Base-by-base conservation (phyloP, 2,329 filamentous ascomycete species). In the Aspergillus uvarum region DNA sequence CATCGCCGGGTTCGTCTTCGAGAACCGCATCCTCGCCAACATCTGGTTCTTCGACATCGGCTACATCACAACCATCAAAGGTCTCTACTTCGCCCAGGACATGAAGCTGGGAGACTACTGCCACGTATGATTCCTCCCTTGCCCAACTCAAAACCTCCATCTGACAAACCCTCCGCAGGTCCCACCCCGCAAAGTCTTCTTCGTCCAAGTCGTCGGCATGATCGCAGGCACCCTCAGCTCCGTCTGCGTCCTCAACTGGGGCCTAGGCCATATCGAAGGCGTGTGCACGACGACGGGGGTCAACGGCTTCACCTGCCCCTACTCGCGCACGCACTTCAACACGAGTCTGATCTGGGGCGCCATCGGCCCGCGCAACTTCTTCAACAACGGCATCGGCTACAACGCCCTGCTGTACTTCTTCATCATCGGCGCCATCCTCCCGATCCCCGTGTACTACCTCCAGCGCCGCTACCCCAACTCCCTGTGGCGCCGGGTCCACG, bases 261-360 rank as follows among this genome's bases (percentile, higher is more conserved):
- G 77, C 1, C 67, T 82, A 4, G 72, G 70, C 8, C 72, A 78
- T 56, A 81, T 82, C 59, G 67, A 72, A 2, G 68, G 72, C 19
- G 70, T 80, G 35, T 82, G 80, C 63, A 82, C 84, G 2, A 80
- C 81, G 4, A 82, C 87, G 58, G 75, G 80, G 21, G 80, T 85
- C 69, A 80, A 81, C 64, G 87, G 87, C 26, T 80, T 85, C 65
- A 82, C 77, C 14, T 86, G 83, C 66, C 83, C 84, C 8, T 77
- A 76, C 35, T 80, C 81, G 10, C 79, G 78, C 26, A 83, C 83
- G 0, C 85, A 85, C 73, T 90, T 87, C 77, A 89, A 86, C 1
- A 85, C 86, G 1, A 89, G 86, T 6, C 80, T 89, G 57, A 85
- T 89, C 67, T 89, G 87, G 87, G 88, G 88, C 49, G 83, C 86